Percentiles rank a stretch among this genome's conserved stretches.
These are phyloP conservation scores for Ceratocystis harringtonii DNA, from an alignment of 2,329 filamentous ascomycete genomes.

Conservation along the genomic window DNA sequence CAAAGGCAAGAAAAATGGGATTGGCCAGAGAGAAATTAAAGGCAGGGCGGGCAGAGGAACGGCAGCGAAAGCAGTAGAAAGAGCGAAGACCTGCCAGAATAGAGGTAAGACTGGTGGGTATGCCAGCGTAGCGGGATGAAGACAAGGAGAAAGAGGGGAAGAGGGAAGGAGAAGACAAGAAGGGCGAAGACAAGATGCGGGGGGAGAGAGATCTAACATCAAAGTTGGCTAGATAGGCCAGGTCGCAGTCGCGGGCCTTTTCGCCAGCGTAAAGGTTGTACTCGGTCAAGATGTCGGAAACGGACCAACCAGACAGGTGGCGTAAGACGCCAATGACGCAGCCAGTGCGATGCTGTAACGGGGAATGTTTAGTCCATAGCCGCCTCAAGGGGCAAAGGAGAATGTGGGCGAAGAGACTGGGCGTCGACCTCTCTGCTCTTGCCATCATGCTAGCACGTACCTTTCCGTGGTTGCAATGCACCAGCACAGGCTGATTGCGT, in stretches of 20 bases:
- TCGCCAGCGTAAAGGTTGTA: slow-evolving; percentile 52
- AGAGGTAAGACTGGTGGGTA: background rate
- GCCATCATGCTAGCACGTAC: slow-evolving; percentile 26
- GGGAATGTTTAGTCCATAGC: background rate
- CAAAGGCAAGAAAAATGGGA: slow-evolving; percentile 4
- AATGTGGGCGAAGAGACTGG: background rate
- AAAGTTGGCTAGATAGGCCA: slow-evolving; percentile 42
- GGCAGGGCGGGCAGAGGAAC: background rate
- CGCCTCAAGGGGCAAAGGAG: background rate
- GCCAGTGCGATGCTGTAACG: slow-evolving; percentile 61
- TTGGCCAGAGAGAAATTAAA: background rate
- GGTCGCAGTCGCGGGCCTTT: slow-evolving; percentile 45
- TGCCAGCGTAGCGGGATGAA: background rate
- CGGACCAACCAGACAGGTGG: slow-evolving; percentile 53
- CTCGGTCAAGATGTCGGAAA: slow-evolving; percentile 50
- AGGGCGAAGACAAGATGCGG: background rate
- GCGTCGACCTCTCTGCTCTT: background rate
- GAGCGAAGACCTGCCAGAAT: background rate
- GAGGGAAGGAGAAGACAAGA: background rate
- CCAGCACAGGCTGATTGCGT: slow-evolving; percentile 61
- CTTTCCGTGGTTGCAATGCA: slow-evolving; percentile 90
- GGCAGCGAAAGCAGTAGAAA: slow-evolving; percentile 18
- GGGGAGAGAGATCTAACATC: slow-evolving; percentile 22
- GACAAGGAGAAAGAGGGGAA: background rate
- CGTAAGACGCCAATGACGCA: slow-evolving; percentile 73